Conservation (phyloP, 2,329 filamentous ascomycete genomes). For the Cordyceps sp. region DNA sequence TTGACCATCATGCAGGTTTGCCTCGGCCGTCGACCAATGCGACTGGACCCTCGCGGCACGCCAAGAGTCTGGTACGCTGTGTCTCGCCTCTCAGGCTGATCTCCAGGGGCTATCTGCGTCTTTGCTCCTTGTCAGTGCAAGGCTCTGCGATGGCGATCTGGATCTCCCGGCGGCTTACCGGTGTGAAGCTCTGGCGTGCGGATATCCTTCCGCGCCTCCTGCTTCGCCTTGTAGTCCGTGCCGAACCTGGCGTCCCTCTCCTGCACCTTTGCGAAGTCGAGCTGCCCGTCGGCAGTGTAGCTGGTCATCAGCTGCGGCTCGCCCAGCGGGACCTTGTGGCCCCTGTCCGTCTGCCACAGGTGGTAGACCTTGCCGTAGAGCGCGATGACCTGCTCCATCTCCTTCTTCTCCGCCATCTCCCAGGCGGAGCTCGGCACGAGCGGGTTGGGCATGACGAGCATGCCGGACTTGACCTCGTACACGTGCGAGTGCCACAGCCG, state of each 20-base stretch:
- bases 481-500: constrained; percentile 64
- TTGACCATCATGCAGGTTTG: too few relatives aligned
- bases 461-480: constrained; percentile 62
- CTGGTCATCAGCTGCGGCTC: constrained; percentile 38
- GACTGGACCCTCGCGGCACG: too few relatives aligned
- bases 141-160: too few relatives aligned
- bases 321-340: constrained; percentile 39
- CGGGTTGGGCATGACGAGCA: constrained; percentile 61
- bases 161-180: too few relatives aligned
- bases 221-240: constrained; percentile 26
- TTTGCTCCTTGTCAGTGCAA: too few relatives aligned
- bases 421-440: constrained; percentile 43
- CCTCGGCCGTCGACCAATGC: too few relatives aligned
- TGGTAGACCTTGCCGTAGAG: constrained; percentile 78
- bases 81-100: too few relatives aligned
- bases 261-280: constrained; percentile 28
- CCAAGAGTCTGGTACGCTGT: too few relatives aligned
- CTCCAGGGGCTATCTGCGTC: too few relatives aligned
- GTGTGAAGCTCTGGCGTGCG: constrained; percentile 23
- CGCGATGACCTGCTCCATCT: constrained; percentile 61
- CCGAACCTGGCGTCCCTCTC: constrained; percentile 29
- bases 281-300: constrained; percentile 29
- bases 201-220: constrained; percentile 24
- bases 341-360: constrained; percentile 70
- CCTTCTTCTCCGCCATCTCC: constrained; percentile 60